Conservation (phyloP, 345 rosid genomes). For the Balakata baccata region DNA sequence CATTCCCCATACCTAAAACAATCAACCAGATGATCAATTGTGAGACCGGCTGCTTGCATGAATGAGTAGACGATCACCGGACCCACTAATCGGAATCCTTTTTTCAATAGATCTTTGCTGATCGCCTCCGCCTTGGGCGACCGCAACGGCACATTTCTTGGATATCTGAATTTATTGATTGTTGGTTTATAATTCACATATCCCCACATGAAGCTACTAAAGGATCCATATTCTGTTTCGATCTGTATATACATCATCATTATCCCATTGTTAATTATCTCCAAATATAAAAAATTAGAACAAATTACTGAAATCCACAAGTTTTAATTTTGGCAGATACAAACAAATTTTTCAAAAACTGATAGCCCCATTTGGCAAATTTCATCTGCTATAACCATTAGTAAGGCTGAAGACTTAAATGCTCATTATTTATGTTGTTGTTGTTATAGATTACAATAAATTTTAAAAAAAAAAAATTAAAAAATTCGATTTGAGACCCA, state of each 20-base stretch:
- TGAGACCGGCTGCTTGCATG: constrained; percentile 92
- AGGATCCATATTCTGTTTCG: constrained; percentile 71
- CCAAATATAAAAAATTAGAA: no score
- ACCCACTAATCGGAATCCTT: constrained; percentile 85
- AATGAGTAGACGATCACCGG: constrained; percentile 92
- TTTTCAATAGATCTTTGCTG: constrained; percentile 72
- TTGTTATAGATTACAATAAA: no score
- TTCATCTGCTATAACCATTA: no score
- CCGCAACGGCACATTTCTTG: constrained; percentile 80
- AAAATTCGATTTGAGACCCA: no score
- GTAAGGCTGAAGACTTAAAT: no score
- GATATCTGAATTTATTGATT: constrained; percentile 60
- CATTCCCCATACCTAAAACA: constrained; percentile 78
- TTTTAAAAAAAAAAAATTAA: no score
- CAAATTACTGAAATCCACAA: no score
- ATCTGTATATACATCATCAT: constrained; percentile 38
- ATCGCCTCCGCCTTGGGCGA: constrained; percentile 82
- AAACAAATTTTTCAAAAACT: no score
- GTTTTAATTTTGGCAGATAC: no score
- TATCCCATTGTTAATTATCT: background rate
- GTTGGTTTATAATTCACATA: constrained; percentile 72
- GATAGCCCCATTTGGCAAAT: no score
- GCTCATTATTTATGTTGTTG: no score
- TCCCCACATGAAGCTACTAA: constrained; percentile 86
- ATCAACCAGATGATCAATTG: constrained; percentile 84